Base-by-base conservation (phyloP, 257 asterid genomes). In the Solanum lycopersicoides region DNA sequence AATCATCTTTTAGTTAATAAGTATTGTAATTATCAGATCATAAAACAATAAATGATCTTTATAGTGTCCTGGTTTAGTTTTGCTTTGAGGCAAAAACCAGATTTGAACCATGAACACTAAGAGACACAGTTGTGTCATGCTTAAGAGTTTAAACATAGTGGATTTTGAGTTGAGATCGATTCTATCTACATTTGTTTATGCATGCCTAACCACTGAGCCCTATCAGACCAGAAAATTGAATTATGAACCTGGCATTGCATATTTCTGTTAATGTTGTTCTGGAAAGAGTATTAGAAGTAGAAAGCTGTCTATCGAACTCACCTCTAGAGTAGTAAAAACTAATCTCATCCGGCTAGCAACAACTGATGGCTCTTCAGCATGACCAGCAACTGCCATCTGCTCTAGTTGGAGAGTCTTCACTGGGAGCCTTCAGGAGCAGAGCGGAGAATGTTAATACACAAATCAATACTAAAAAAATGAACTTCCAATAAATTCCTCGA, bases 291-390 rank as follows among this genome's bases (percentile, higher is more conserved):
- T 76, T 23, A 84, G 82, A 86, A 44, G 50, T 34, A 20, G 20
- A 21, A n/a, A 71, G 32, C 63, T 11, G 59, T 32, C 20, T 2
- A 21, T 72, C 35, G 82, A 86, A 91, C 95, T 87, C 53, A 93
- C 98, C 99, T 96, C 99, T 41, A 96, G 98, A 15, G 98, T 94
- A 92, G 97, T 94, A 87, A 96, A 96, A 39, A 95, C 98, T 35
- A 95, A 91, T 90, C 96, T 93, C 98, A 96, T 96, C 76, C 99
- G 94, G 93, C 99, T 94, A 35, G 99, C 94, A 16, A 96, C 99
- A 9, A 95, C 83, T 20, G 99, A 96, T 53, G 99, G 97, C 90
- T 96, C 98, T 91, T 96, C 98, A 3, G 98, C 98, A 28, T 44
- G 86, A 41, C 98, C 99, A 82, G 82, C 93, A 6, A 95, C 96